Evolutionary conservation across 1,284 basidiomycete species (phyloP).

Genomic region (Trichosporon faecale): DNA sequence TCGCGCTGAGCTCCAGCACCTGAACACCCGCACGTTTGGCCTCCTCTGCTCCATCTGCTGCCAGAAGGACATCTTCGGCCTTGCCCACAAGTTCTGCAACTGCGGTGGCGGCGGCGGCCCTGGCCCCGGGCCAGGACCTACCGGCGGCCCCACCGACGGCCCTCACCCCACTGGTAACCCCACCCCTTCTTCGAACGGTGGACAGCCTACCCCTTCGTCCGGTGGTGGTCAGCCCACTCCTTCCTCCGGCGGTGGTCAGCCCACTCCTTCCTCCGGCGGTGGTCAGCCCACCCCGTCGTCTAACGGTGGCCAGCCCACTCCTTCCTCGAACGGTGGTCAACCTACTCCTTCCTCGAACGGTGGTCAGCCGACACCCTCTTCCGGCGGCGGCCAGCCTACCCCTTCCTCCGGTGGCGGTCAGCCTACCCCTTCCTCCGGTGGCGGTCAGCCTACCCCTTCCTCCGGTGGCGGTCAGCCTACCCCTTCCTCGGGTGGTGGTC

Average conservation of each 20-base stretch:
- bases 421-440: not conserved
- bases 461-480: not conserved
- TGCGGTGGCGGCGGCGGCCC: not conserved
- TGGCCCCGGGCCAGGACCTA: not conserved
- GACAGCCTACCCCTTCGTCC: not conserved
- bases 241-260: not conserved
- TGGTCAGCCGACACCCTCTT: not conserved
- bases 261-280: not conserved
- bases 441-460: not conserved
- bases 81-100: not conserved
- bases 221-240: not conserved
- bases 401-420: not conserved
- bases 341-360: not conserved
- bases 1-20: not conserved
- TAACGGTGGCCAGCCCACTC: not conserved
- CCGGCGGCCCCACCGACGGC: too few relatives aligned
- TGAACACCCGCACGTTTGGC: not conserved
- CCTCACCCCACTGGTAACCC: not conserved
- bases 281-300: not conserved
- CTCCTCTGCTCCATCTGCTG: not conserved
- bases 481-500: not conserved
- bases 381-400: not conserved
- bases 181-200: not conserved
- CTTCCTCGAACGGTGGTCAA: not conserved
- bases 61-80: not conserved